Base-by-base conservation (phyloP, 1,139 yeast genomes). In the Kodamaea plutei region DNA sequence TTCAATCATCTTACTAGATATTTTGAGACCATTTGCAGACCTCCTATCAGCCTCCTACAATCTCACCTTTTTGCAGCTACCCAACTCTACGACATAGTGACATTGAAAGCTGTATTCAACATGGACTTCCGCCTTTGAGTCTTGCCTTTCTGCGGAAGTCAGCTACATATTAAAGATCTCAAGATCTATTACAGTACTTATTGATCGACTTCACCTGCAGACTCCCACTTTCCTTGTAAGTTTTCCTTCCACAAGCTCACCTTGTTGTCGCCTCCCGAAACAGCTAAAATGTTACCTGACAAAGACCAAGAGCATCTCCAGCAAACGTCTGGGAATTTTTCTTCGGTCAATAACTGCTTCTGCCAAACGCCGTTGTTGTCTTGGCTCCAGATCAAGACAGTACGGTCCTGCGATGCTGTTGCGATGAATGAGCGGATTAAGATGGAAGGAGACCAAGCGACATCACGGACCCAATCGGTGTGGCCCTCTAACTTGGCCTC, bases 281-380 rank as follows among this genome's bases (percentile, higher is more conserved):
- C 87, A 4, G 99, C 99, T 50, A 91, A 74, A 26, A 93, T 82
- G 56, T 91, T 91, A 33, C 99, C 99, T 26, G 95, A 81, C 47
- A 88, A 73, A 13, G 96, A 87, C 98, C 98, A 91, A 44, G 95
- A 83, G 35, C 95, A 95, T 58, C 97, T 81, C 98, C 98, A 93
- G 47, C 94, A 87, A 20, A 89, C 96, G 53, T 91, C 98, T 11
- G 96, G 93, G 70, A 91, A 91, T 53, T 79, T 82, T 30, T 85
- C 95, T 20, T 74, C 73, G 31, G 81, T 77, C 53, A 93, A 71
- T 27, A 72, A 64, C 44, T 79, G 81, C 57, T 83, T 84, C 56
- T 79, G 79, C 99, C 98, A 93, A 37, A 69, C 69, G 3, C 80
- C 84, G 29, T 68, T 65, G 36, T 63, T 64, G 41, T 82, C 89